Percentiles rank a stretch among this genome's conserved stretches.
Evolutionary conservation across 805 yeast species (phyloP).

Genomic region (Brettanomyces bruxellensis): DNA sequence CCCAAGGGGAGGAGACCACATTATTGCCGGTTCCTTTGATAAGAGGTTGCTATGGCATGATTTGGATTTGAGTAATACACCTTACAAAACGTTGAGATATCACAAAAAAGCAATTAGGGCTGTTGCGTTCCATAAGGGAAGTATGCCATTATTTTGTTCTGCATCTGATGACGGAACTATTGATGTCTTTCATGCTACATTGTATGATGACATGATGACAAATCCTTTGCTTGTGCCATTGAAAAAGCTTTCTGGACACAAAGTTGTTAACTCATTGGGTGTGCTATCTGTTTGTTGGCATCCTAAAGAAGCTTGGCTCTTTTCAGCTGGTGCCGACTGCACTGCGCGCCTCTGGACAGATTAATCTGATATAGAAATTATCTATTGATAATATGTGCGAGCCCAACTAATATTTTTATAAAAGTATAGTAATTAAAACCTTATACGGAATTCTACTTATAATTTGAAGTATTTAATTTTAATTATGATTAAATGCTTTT

Average conservation of each 20-base stretch:
- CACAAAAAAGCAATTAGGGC: slow-evolving; percentile 92
- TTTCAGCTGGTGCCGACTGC: slow-evolving; percentile 95
- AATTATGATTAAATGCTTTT: not conserved
- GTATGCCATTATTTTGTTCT: slow-evolving; percentile 83
- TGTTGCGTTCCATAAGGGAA: slow-evolving; percentile 77
- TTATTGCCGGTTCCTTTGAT: slow-evolving; percentile 87
- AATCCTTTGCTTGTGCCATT: slow-evolving; percentile 94
- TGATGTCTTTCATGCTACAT: slow-evolving; percentile 94
- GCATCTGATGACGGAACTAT: slow-evolving; percentile 92
- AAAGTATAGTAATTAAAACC: too few relatives aligned
- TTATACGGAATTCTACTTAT: too few relatives aligned
- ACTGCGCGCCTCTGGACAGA: slow-evolving; percentile 96
- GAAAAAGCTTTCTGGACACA: slow-evolving; percentile 89
- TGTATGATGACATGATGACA: slow-evolving; percentile 90
- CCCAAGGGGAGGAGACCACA: slow-evolving; percentile 87
- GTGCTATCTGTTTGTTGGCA: slow-evolving; percentile 89
- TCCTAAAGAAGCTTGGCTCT: slow-evolving; percentile 97
- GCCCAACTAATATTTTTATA: too few relatives aligned
- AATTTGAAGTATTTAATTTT: not conserved
- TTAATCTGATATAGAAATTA: slow-evolving; percentile 16
- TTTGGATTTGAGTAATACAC: slow-evolving; percentile 77
- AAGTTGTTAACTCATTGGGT: slow-evolving; percentile 70
- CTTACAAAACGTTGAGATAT: slow-evolving; percentile 91
- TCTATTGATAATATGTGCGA: too few relatives aligned
- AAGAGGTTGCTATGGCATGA: slow-evolving; percentile 97